phyloP scores from a whole-genome alignment of 441 rosid genomes.

The Arabidopsis hybrid region DNA sequence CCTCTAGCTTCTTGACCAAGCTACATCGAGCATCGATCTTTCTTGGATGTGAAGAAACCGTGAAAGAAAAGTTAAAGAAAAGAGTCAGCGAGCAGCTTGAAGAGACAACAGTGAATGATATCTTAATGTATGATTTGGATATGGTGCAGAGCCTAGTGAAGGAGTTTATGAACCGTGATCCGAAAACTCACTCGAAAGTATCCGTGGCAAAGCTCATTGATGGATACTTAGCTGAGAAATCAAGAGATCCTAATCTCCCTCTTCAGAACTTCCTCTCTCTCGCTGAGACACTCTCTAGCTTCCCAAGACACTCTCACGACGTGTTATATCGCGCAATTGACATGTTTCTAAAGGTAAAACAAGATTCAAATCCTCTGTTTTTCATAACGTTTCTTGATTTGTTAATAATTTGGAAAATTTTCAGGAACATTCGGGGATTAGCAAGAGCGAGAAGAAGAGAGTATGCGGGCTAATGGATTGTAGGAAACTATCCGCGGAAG shows the following conservation, averaged over 20 bases:
- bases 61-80: constrained; percentile 64
- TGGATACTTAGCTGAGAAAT: constrained; percentile 81
- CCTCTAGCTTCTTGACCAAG: constrained; percentile 77
- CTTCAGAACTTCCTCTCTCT: constrained; percentile 59
- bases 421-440: constrained; percentile 60
- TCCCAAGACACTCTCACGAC: constrained; percentile 77
- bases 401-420: no score
- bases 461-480: constrained; percentile 67
- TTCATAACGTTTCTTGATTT: not conserved
- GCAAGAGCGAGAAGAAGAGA: constrained; percentile 66
- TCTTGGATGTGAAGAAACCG: constrained; percentile 67
- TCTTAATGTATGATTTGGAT: constrained; percentile 66
- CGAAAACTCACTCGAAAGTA: constrained; percentile 42
- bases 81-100: constrained; percentile 71
- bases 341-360: constrained; percentile 81
- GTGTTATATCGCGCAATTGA: constrained; percentile 83
- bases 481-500: constrained; percentile 59
- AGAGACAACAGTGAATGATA: constrained; percentile 64
- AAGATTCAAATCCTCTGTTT: not conserved
- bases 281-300: constrained; percentile 59
- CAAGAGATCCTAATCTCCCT: constrained; percentile 64
- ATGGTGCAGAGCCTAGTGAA: constrained; percentile 68
- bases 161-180: constrained; percentile 53
- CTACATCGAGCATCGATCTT: constrained; percentile 61
- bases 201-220: constrained; percentile 73